phyloP scores from a whole-genome alignment of 306 rosid species.

The Casuarina cunninghamiana region DNA sequence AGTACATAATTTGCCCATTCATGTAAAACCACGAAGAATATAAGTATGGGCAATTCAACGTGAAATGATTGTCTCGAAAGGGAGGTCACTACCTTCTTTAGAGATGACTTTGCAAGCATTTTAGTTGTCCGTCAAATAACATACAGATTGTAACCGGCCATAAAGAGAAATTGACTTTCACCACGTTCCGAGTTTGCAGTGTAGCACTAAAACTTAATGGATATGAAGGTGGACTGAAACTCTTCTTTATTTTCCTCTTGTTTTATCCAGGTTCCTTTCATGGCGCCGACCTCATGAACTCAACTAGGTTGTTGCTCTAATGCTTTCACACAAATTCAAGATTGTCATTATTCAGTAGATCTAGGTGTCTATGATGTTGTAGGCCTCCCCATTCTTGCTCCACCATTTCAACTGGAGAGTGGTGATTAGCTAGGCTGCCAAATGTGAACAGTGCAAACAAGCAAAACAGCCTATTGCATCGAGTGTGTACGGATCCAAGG shows the following conservation, averaged over 20 bases:
- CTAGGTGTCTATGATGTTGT: neutral
- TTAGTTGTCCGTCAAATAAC: conserved; percentile 46
- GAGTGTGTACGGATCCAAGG: conserved; percentile 29
- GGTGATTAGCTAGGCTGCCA: neutral
- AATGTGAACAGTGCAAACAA: conserved; percentile 34
- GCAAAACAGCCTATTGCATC: conserved; percentile 25
- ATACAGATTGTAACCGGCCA: conserved; percentile 29
- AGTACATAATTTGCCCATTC: no score
- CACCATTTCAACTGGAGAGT: neutral
- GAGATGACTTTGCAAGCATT: conserved; percentile 39
- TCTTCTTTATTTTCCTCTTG: neutral
- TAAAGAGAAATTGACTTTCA: conserved; percentile 3
- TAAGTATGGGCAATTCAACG: neutral
- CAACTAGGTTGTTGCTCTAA: neutral
- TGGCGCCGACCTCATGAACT: neutral
- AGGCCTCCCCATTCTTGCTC: neutral
- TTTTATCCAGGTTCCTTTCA: neutral
- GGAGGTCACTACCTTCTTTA: conserved; percentile 39
- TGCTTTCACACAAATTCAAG: neutral
- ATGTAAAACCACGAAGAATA: neutral
- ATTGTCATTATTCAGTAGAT: neutral
- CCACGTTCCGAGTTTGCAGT: no score
- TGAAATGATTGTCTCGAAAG: conserved; percentile 18
- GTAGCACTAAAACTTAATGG: neutral
- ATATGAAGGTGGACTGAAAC: neutral